phyloP scores from a whole-genome alignment of 2,329 filamentous ascomycete species.

The Trichoderma atrobrunneum region DNA sequence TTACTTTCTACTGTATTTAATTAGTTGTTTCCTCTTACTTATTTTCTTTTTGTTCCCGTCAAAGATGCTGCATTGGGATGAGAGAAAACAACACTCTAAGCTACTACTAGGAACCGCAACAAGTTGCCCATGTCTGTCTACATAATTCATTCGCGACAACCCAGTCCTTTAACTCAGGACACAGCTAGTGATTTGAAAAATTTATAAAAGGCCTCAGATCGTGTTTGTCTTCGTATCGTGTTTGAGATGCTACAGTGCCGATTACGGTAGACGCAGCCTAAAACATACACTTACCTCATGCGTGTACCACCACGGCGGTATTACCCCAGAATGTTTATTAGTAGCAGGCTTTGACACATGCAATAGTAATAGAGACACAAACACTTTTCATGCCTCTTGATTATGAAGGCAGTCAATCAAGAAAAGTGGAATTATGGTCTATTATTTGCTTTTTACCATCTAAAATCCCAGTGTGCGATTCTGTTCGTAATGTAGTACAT shows the following conservation, averaged over 20 bases:
- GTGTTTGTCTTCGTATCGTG: not conserved
- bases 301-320: not conserved
- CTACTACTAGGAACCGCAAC: not conserved
- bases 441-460: not conserved
- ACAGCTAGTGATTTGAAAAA: too few species aligned
- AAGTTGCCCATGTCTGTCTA: not conserved
- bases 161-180: fast-evolving
- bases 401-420: not conserved
- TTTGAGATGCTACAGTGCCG: not conserved
- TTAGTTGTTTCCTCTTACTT: not conserved
- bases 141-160: not conserved
- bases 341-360: not conserved
- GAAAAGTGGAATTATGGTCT: not conserved
- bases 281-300: not conserved
- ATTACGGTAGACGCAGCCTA: not conserved
- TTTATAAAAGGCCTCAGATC: not conserved
- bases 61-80: too few species aligned
- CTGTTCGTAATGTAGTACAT: not conserved
- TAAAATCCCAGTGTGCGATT: not conserved
- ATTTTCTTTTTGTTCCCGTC: too few species aligned
- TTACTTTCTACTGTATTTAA: fast-evolving
- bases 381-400: too few species aligned
- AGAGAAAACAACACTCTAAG: not conserved
- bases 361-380: not conserved
- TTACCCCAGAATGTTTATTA: not conserved